These are phyloP conservation scores for Cladobotryum protrusum DNA, from an alignment of 2,329 filamentous ascomycete species.

Conservation along the genomic window DNA sequence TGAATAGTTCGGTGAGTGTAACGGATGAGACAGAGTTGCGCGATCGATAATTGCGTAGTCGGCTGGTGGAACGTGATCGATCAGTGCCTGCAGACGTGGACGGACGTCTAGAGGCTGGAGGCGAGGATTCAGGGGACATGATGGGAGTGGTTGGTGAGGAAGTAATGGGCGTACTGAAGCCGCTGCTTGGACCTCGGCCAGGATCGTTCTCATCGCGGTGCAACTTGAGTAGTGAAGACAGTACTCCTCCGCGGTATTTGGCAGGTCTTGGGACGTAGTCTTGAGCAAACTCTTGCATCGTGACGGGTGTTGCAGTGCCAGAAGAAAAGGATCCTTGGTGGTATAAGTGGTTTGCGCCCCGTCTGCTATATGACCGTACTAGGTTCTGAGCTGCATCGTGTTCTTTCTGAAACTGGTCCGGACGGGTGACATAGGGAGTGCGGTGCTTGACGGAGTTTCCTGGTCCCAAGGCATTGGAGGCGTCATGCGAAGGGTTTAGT, in stretches of 20 bases:
- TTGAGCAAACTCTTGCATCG: slow-evolving; percentile 43
- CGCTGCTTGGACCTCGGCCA: slow-evolving; percentile 27
- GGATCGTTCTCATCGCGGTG: slow-evolving; percentile 46
- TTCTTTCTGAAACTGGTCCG: slow-evolving; percentile 18
- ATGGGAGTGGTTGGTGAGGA: slow-evolving; percentile 29
- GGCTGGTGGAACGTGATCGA: slow-evolving; percentile 29
- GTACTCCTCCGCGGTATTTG: slow-evolving; percentile 65
- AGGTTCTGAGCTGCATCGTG: slow-evolving; percentile 29
- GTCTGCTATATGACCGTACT: slow-evolving; percentile 28
- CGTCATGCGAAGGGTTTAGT: slow-evolving; percentile 14
- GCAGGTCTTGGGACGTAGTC: slow-evolving; percentile 60
- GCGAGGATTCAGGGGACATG: slow-evolving; percentile 37
- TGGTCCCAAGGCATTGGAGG: slow-evolving; percentile 8
- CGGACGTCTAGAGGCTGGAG: slow-evolving; percentile 33
- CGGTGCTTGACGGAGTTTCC: slow-evolving; percentile 15
- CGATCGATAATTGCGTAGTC: slow-evolving; percentile 37
- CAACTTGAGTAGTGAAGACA: slow-evolving; percentile 66
- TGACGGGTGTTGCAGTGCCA: slow-evolving; percentile 32
- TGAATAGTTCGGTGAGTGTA: slow-evolving; percentile 46
- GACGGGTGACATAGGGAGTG: slow-evolving; percentile 16
- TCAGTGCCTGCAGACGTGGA: slow-evolving; percentile 28
- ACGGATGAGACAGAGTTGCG: slow-evolving; percentile 37
- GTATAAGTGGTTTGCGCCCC: slow-evolving; percentile 27
- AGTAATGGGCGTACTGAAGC: slow-evolving; percentile 34
- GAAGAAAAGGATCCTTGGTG: slow-evolving; percentile 24